Evolutionary conservation across 805 yeast genomes (phyloP).

Genomic region (Nadsonia fulvescens): DNA sequence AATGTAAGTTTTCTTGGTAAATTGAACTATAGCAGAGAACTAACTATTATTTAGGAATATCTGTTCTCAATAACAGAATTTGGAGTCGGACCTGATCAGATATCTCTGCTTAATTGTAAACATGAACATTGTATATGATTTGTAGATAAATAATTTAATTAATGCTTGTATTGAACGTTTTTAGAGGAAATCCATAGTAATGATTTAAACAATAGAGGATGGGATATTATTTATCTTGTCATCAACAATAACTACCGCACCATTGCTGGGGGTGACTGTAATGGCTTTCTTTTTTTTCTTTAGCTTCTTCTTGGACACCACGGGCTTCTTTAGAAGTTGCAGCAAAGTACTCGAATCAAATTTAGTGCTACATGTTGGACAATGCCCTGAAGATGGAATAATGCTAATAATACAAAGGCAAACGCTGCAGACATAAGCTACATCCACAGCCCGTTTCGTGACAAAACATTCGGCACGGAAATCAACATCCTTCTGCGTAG

Average conservation of each 20-base stretch:
- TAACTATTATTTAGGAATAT: no score
- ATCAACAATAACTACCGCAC: neutral
- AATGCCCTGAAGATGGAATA: slow-evolving; percentile 39
- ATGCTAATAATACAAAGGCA: slow-evolving; percentile 50
- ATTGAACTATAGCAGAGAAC: no score
- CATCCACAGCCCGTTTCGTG: slow-evolving; percentile 77
- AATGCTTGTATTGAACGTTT: neutral
- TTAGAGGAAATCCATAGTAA: neutral
- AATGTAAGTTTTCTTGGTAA: no score
- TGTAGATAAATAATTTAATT: no score
- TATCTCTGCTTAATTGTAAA: no score
- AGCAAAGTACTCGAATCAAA: slow-evolving; percentile 50
- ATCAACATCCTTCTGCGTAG: slow-evolving; percentile 73
- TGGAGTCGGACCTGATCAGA: no score
- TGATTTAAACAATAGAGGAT: neutral
- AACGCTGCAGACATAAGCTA: slow-evolving; percentile 90
- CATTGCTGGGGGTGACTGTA: neutral
- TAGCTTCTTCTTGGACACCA: slow-evolving; percentile 24
- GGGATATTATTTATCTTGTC: slow-evolving; percentile 1
- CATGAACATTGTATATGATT: no score
- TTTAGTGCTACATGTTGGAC: slow-evolving; percentile 75
- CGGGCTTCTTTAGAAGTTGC: slow-evolving; percentile 42
- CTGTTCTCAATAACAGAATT: no score
- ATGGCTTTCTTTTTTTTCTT: slow-evolving; percentile 19
- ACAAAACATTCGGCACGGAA: slow-evolving; percentile 88